phyloP scores from a whole-genome alignment of 495 filamentous ascomycete species.

The Penicillium nucicola region DNA sequence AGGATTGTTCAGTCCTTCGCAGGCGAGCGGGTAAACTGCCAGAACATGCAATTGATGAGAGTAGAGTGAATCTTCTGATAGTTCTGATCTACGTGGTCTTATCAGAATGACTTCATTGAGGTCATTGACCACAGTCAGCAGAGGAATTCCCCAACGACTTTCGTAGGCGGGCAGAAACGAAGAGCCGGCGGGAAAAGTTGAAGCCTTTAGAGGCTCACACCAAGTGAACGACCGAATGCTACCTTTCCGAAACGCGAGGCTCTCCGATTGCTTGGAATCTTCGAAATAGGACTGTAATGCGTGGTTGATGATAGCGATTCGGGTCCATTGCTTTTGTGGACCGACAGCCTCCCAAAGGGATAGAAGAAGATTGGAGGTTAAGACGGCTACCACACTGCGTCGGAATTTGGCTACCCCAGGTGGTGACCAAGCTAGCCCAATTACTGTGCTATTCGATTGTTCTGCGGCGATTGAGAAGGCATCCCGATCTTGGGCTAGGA shows the following conservation, averaged over 20 bases:
- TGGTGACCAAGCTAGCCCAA: slow-evolving; percentile 57
- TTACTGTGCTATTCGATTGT: slow-evolving; percentile 52
- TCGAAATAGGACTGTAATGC: slow-evolving; percentile 23
- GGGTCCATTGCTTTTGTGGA: slow-evolving; percentile 37
- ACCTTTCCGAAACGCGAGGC: slow-evolving; percentile 19
- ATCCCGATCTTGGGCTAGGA: slow-evolving; percentile 41
- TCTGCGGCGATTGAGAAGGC: slow-evolving; percentile 63
- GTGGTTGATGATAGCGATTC: slow-evolving; percentile 43
- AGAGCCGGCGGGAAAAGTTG: not conserved
- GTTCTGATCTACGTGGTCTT: slow-evolving; percentile 9
- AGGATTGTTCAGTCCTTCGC: slow-evolving; percentile 7
- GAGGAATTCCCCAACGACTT: slow-evolving; percentile 40
- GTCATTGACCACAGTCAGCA: slow-evolving; percentile 40
- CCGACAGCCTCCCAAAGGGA: slow-evolving; percentile 45
- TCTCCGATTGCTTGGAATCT: slow-evolving; percentile 6
- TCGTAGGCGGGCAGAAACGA: slow-evolving; percentile 13
- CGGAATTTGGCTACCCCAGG: slow-evolving; percentile 56
- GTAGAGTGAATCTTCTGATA: not conserved
- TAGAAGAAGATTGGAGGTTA: slow-evolving; percentile 55
- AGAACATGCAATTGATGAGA: slow-evolving; percentile 25
- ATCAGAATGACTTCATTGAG: slow-evolving; percentile 40
- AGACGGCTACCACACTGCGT: slow-evolving; percentile 55
- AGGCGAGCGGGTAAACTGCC: slow-evolving; percentile 15
- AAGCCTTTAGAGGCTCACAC: slow-evolving; percentile 33
- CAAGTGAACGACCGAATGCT: slow-evolving; percentile 43